Evolutionary conservation across 169 alveolate genomes (phyloP), one percentile per base, ranked within the genome.

Genomic region (Cryptosporidium ryanae): DNA sequence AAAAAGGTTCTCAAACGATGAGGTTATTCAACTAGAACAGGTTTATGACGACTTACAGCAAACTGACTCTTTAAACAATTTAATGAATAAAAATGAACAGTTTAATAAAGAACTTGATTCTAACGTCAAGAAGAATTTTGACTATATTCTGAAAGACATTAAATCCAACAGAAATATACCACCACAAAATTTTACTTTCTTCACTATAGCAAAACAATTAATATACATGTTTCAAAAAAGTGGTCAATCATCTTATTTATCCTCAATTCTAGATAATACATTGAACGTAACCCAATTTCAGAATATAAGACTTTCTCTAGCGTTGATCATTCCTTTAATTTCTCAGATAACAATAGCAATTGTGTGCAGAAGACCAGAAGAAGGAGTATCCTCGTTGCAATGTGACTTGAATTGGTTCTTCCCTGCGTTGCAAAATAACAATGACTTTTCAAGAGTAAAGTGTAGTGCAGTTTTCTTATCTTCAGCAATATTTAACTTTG

Each of bases 241-340:
- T 76, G 87, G 87, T 15, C 87, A 76, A 50, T 76, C 87, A 32
- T 55, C 87, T 13, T 76, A 76, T 29, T 61, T 76, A 59, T 55
- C 87, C 18, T 55, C 76, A 38, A 59, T 76, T 29, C 43, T 76
- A 17, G 87, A 76, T 29, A 76, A 76, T 23, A 59, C 87, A 5
- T 61, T 76, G 27, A 61, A 76, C 5, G 76, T 76, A 21, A 59
- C 87, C 32, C 87, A 76, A 59, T 76, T 76, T 50, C 87, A 76
- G 29, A 76, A 76, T 76, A 76, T 76, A 18, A 57, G 87, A 34
- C 71, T 76, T 23, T 76, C 87, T 32, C 64, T 76, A 38, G 87
- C 87, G 6, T 48, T 76, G 0, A 76, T 76, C 2, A 76, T 76
- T 23, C 87, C 87, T 23, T 59, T 76, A 0, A 76, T 76, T 44